Base-by-base conservation (phyloP, 192 early-diverging fungal species). In the Thamnidium elegans region DNA sequence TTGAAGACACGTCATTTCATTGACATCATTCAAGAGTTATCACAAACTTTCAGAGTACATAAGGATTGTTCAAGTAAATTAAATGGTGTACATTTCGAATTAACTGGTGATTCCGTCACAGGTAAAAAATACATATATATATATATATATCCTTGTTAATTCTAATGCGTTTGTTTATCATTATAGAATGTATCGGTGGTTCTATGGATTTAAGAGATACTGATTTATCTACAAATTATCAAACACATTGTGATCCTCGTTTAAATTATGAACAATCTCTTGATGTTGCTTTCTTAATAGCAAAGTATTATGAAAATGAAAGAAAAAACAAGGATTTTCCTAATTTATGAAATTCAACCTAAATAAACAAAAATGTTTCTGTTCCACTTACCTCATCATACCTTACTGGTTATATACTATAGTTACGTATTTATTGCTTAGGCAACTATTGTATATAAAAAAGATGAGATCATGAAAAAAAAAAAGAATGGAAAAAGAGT, bases 261-360 rank as follows among this genome's bases (percentile, higher is more conserved):
- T 77, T 99, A 36, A 99, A 99, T 78, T 97, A 98, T 82, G 91
- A 96, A 77, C 97, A 99, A 70, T 90, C 91, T 32, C 76, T 99
- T 50, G 97, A 99, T 77, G 87, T 99, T 73, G 93, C 95, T 5
- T 98, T 97, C 77, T 82, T 91, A 79, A 95, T 99, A 68, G 95
- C 95, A 6, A 91, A 90, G 66, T 90, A 92, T 70, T 94, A 87
- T 76, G 82, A 89, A 73, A 76, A 79, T 53, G 72, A 81, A 65
- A 82, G 85, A 45, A 56, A 58, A 20, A 15, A 45, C n/a, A 51
- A 70, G 13, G 59, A 58, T 21, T 70, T 70, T 32, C 68, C 62
- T 32, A 58, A 53, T 34, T 46, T 70, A 23, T 69, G 61, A 48
- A 17, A 63, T 8, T n/a, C 4, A 20, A 26, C 26, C 26, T 26